Conservation (phyloP, 129 eudicot species). For the Pulicaria dysenterica region DNA sequence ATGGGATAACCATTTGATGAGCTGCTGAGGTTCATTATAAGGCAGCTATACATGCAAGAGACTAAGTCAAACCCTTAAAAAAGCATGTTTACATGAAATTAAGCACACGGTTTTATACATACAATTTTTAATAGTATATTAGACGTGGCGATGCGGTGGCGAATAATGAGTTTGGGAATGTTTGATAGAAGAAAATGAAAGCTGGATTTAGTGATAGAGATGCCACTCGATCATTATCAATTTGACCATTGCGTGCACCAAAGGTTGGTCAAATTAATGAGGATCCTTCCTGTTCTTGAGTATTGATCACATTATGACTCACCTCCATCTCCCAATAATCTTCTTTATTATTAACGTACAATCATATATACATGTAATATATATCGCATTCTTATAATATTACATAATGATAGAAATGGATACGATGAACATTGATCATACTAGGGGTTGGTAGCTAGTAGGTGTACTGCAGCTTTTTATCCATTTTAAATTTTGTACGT, state of each 20-base stretch:
- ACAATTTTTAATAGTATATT: neutral
- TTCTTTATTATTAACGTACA: neutral
- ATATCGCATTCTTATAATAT: neutral
- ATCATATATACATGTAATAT: neutral
- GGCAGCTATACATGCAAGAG: neutral
- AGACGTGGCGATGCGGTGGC: neutral
- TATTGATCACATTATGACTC: slow-evolving; percentile 14
- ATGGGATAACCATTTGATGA: too few relatives aligned
- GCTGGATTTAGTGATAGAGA: slow-evolving; percentile 28
- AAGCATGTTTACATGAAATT: neutral
- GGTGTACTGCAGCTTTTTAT: neutral
- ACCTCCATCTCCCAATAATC: neutral
- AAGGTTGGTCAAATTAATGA: slow-evolving; percentile 31
- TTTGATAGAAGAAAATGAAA: slow-evolving; percentile 4
- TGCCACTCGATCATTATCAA: slow-evolving; percentile 23
- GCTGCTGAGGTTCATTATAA: too few relatives aligned
- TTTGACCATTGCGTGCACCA: slow-evolving; percentile 18
- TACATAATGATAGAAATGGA: neutral
- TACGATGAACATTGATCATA: neutral
- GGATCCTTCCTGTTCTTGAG: neutral
- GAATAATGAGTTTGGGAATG: slow-evolving; percentile 10
- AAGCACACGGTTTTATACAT: neutral
- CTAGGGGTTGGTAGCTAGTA: neutral
- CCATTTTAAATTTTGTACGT: too few relatives aligned
- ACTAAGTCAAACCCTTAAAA: neutral